A percentile compares a stretch with the other conserved stretches of the same genome.
Conservation (phyloP, 345 rosid genomes). For the Raphanus sativus region DNA sequence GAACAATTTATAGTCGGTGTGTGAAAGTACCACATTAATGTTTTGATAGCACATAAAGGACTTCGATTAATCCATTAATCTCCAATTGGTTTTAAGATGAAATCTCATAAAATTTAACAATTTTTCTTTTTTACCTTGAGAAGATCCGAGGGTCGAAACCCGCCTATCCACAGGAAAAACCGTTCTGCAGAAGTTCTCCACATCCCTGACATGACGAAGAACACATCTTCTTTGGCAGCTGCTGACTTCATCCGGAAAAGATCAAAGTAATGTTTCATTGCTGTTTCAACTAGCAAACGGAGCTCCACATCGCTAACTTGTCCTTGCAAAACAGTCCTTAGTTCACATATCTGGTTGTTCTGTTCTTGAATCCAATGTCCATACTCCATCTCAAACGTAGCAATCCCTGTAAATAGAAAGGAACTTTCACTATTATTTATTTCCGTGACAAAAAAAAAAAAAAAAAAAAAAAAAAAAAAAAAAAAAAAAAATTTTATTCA, state of each 20-base stretch:
- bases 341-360: constrained; percentile 56
- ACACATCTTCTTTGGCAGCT: constrained; percentile 82
- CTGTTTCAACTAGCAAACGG: constrained; percentile 58
- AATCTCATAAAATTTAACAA: background rate
- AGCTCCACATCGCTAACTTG: constrained; percentile 63
- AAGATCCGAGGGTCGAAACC: constrained; percentile 94
- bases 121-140: constrained; percentile 55
- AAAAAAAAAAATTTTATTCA: too few relatives aligned
- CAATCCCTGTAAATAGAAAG: constrained; percentile 47
- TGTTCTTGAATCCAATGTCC: constrained; percentile 88
- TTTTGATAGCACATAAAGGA: too few relatives aligned
- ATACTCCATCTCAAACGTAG: constrained; percentile 85
- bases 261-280: constrained; percentile 71
- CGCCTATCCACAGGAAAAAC: constrained; percentile 91
- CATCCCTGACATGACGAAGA: constrained; percentile 81
- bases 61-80: background rate
- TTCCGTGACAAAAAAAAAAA: too few relatives aligned
- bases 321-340: constrained; percentile 62
- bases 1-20: background rate
- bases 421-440: too few relatives aligned
- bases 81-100: background rate
- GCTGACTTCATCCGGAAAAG: constrained; percentile 77
- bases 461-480: too few relatives aligned
- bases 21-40: too few relatives aligned
- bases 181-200: constrained; percentile 91